Evolutionary conservation across 257 asterid genomes (phyloP), one percentile per base, ranked within the genome.

Genomic region (Solanum habrochaites): DNA sequence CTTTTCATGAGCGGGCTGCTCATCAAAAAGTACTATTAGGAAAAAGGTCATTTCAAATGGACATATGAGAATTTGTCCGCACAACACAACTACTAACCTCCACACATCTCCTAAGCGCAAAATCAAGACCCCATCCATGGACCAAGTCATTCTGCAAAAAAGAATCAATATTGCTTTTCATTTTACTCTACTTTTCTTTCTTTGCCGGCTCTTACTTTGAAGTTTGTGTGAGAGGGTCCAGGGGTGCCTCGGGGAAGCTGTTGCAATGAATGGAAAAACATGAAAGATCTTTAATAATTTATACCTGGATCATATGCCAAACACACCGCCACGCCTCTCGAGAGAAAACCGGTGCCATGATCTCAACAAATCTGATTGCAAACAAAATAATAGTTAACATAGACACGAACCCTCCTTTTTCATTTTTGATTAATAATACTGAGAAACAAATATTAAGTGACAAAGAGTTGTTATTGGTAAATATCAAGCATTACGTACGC

Each of bases 41-140:
- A 73, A 86, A 67, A 75, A 62, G 23, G 27, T 37, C 85, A 81
- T 81, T 49, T 81, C 29, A 18, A 29, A 80, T 13, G 25, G 43
- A 47, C 27, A 81, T 81, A 49, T 10, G 45, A 29, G 85, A 20
- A 81, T 81, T 3, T 81, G 42, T 20, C 21, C 1, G 1, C 69
- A 20, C 69, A 18, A 42, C 43, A 47, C 62, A 21, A 21, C 43
- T 74, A 83, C 91, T 90, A 11, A 94, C 98, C 98, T 97, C 98
- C 18, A 95, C 99, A 88, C 99, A 97, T 90, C 93, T 94, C 89
- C 95, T 91, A 83, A 95, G 98, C 70, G 98, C 96, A 89, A 97
- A 94, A 93, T 95, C 99, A 75, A 95, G 98, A 85, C 99, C 99
- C 99, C 99, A 95, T 89, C 99, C 99, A 87, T 97, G 99, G 88